Percentiles rank a stretch among this genome's conserved stretches.
Evolutionary conservation across 2,329 filamentous ascomycete genomes (phyloP).

Genomic region (Hypoxylon sp.): DNA sequence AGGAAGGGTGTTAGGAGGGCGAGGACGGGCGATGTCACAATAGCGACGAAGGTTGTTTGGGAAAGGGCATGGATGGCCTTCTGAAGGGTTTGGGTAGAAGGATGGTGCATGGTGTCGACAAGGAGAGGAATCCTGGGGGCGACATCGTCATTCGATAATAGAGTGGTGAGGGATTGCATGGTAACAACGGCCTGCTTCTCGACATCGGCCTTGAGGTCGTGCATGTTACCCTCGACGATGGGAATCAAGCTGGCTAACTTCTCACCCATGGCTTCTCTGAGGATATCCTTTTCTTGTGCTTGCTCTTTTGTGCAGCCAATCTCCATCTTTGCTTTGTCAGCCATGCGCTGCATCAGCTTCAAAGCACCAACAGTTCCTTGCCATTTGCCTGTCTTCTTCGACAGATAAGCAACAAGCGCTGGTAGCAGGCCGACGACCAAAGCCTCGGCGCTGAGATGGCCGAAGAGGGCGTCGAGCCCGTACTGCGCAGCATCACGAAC

Average conservation of each 20-base stretch:
- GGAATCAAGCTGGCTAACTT: conserved; percentile 89
- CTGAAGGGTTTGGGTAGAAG: conserved; percentile 85
- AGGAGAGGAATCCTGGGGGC: conserved; percentile 89
- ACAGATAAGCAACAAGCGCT: conserved; percentile 76
- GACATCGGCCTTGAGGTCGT: conserved; percentile 90
- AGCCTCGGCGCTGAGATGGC: conserved; percentile 79
- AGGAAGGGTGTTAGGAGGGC: conserved; percentile 93
- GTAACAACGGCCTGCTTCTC: conserved; percentile 90
- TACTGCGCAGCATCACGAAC: conserved; percentile 94
- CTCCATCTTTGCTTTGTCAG: conserved; percentile 89
- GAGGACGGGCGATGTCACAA: conserved; percentile 94
- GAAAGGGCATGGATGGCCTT: conserved; percentile 97
- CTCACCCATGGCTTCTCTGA: conserved; percentile 89
- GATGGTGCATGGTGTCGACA: conserved; percentile 94
- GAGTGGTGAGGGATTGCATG: conserved; percentile 88
- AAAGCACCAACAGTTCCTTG: conserved; percentile 91
- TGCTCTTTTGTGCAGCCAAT: conserved; percentile 82
- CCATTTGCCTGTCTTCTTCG: conserved; percentile 92
- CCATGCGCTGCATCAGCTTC: conserved; percentile 88
- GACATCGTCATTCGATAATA: conserved; percentile 97
- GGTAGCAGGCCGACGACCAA: conserved; percentile 85
- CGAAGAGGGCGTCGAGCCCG: conserved; percentile 88
- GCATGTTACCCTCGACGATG: conserved; percentile 91
- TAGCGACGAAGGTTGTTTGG: conserved; percentile 97
- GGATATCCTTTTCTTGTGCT: conserved; percentile 85